Evolutionary conservation across 164 flowering plant species (phyloP).

Genomic region (Amborella trichopoda): DNA sequence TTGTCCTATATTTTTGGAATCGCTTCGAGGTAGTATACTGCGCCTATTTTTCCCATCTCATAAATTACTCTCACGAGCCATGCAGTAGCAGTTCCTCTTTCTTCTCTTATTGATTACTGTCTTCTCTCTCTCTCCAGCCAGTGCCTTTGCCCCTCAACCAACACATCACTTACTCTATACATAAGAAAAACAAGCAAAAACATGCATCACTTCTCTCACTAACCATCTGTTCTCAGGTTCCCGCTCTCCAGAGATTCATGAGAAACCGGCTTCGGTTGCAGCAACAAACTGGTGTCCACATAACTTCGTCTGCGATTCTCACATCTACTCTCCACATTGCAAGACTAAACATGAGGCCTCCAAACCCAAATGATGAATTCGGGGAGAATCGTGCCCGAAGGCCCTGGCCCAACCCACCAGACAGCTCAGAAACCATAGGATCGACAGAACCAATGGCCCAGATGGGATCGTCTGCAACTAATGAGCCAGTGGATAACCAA

Average conservation of each 20-base stretch:
- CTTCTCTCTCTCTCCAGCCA: not conserved
- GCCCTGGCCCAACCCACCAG: conserved; percentile 18
- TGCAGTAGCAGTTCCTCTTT: too few species aligned
- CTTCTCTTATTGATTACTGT: not conserved
- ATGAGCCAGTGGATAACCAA: conserved; percentile 24
- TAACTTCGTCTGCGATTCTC: conserved; percentile 85
- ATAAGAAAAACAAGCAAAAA: too few species aligned
- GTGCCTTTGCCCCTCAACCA: not conserved
- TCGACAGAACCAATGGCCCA: conserved; percentile 20
- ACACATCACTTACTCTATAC: not conserved
- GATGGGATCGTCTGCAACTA: conserved; percentile 21
- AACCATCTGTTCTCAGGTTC: conserved; percentile 39
- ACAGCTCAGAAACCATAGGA: conserved; percentile 8
- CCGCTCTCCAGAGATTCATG: conserved; percentile 84
- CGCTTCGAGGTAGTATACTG: conserved; percentile 98
- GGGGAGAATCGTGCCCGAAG: conserved; percentile 17
- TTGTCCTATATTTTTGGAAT: conserved; percentile 92
- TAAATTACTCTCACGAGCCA: too few species aligned
- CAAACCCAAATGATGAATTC: conserved; percentile 21
- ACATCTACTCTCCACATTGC: conserved; percentile 96
- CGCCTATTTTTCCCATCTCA: too few species aligned
- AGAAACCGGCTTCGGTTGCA: conserved; percentile 65
- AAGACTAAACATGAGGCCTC: conserved; percentile 60
- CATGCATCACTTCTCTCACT: not conserved
- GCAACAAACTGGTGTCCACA: conserved; percentile 83